phyloP scores from a whole-genome alignment of 2,329 filamentous ascomycete genomes.

The Pseudocercospora crystallina region DNA sequence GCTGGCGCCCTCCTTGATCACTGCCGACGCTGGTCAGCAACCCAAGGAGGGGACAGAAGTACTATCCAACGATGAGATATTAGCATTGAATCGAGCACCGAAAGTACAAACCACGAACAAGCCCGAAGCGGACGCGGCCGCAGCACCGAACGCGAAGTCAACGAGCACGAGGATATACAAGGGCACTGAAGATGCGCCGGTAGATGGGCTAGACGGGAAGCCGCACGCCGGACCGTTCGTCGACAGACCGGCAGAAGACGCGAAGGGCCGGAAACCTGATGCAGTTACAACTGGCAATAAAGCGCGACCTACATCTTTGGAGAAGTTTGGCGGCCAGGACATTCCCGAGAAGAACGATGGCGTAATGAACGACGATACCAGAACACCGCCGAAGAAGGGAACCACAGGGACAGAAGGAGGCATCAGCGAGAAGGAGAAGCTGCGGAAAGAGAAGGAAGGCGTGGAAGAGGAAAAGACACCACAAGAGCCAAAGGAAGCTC shows the following conservation, averaged over 20 bases:
- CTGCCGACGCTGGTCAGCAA: conserved; percentile 41
- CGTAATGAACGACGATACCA: conserved; percentile 87
- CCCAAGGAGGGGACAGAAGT: conserved; percentile 17
- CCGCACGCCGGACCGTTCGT: conserved; percentile 85
- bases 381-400: conserved; percentile 74
- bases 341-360: conserved; percentile 65
- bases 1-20: conserved; percentile 56
- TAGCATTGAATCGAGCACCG: conserved; percentile 25
- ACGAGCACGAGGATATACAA: conserved; percentile 35
- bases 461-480: conserved; percentile 69
- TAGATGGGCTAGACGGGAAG: conserved; percentile 91
- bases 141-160: conserved; percentile 26
- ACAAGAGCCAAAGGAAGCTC: conserved; percentile 80
- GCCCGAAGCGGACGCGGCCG: conserved; percentile 19
- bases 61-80: conserved; percentile 29
- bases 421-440: conserved; percentile 82
- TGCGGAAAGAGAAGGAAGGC: conserved; percentile 63
- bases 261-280: conserved; percentile 25
- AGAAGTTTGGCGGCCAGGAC: conserved; percentile 35
- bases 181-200: conserved; percentile 76
- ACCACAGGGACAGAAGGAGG: conserved; percentile 87
- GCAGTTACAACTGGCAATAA: conserved; percentile 33
- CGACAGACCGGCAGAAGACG: conserved; percentile 46
- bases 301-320: conserved; percentile 33
- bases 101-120: conserved; percentile 6